A percentile compares a stretch with the other conserved stretches of the same genome.
These are phyloP conservation scores for Brassica hybrid DNA, from an alignment of 441 rosid genomes.

Conservation along the genomic window DNA sequence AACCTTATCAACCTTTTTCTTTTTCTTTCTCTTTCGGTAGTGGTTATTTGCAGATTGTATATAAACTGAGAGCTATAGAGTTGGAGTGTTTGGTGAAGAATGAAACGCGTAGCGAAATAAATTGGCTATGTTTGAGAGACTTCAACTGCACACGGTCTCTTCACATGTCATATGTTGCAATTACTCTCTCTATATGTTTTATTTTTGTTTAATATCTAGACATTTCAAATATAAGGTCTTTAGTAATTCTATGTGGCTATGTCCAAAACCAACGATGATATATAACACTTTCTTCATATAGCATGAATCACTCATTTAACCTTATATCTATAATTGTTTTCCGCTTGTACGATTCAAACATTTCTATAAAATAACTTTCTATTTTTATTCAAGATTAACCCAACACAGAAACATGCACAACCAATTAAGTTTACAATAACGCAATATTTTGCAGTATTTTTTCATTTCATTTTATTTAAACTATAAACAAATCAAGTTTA, in stretches of 20 bases:
- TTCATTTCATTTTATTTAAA: not conserved
- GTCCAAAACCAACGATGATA: conserved; percentile 19
- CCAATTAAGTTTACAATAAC: not conserved
- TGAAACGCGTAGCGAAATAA: conserved; percentile 37
- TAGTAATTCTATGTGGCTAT: conserved; percentile 10
- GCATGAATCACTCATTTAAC: not conserved
- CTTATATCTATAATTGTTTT: not conserved
- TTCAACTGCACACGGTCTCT: conserved; percentile 31
- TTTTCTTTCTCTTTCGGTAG: conserved; percentile 16
- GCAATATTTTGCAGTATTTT: not conserved
- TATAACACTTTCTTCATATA: not conserved
- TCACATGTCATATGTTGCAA: conserved; percentile 20
- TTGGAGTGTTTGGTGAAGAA: conserved; percentile 33
- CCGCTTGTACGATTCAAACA: not conserved
- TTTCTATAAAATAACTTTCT: not conserved
- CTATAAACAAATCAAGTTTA: not conserved
- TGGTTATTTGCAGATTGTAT: conserved; percentile 8
- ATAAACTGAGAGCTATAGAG: conserved; percentile 3
- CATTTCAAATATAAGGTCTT: not conserved
- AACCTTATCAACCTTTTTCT: not conserved
- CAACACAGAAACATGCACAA: conserved; percentile 4
- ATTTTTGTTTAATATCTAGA: not conserved
- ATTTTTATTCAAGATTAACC: not conserved
- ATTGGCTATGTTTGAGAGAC: conserved; percentile 5
- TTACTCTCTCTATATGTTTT: not conserved